Evolutionary conservation across 306 rosid genomes (phyloP).

Genomic region (Fagus crenata): DNA sequence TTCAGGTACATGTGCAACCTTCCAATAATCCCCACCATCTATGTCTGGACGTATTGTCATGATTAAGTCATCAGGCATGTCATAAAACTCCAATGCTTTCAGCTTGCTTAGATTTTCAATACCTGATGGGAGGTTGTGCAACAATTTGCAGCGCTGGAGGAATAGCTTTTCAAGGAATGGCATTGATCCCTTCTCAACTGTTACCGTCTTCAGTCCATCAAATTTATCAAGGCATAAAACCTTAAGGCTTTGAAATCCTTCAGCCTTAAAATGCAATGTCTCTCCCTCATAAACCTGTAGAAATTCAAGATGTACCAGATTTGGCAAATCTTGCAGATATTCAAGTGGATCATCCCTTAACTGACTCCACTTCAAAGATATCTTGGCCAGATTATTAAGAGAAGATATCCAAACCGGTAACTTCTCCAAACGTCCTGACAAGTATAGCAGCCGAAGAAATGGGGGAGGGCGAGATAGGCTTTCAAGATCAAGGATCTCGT

Average conservation of each 20-base stretch:
- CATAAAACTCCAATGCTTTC: conserved; percentile 52
- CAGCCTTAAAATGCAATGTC: conserved; percentile 43
- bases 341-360: conserved; percentile 40
- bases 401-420: conserved; percentile 47
- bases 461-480: conserved; percentile 40
- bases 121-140: conserved; percentile 56
- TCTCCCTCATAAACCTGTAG: conserved; percentile 50
- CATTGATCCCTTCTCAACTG: conserved; percentile 59
- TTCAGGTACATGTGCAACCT: conserved; percentile 53
- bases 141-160: conserved; percentile 46
- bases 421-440: conserved; percentile 41
- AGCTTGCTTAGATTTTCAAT: conserved; percentile 49
- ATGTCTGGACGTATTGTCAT: conserved; percentile 43
- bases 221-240: conserved; percentile 56
- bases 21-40: conserved; percentile 46
- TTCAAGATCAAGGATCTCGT: conserved; percentile 36
- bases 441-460: conserved; percentile 36
- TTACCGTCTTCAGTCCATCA: conserved; percentile 44
- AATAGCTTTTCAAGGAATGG: conserved; percentile 56
- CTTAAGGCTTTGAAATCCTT: conserved; percentile 58
- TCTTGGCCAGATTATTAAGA: conserved; percentile 32
- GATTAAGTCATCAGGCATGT: conserved; percentile 61
- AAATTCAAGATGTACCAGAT: conserved; percentile 49
- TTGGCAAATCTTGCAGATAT: conserved; percentile 42
- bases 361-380: conserved; percentile 43